Evolutionary conservation across 2,329 filamentous ascomycete genomes (phyloP), one percentile per base, ranked within the genome.

Genomic region (Aspergillus pseudotamarii): DNA sequence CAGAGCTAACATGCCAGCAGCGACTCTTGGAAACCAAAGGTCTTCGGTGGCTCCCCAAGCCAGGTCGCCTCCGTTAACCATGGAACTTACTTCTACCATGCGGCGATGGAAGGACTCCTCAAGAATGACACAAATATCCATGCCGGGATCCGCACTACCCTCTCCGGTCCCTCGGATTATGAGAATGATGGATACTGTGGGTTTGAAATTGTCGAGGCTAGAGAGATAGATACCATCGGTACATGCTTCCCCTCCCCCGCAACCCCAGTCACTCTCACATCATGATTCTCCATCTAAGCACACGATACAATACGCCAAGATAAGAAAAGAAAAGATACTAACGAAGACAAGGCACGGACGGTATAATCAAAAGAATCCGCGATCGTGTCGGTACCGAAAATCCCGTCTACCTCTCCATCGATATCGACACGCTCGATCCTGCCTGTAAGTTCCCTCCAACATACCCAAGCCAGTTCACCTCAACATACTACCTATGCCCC

Each of bases 1-100:
- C 34, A 16, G 23, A 23, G 16, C 57, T 55, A 28, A 58, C 32
- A 23, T 30, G 2, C 14, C 19, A 16, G 16, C 14, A 80, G 71
- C 4, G 84, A 85, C 66, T 84, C 84, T 72, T 92, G 91, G 91
- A 88, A 86, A 63, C 93, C 92, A 50, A 94, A 94, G 75, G 92
- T 95, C 30, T 96, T 96, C 70, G 92, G 93, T 59, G 92, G 92
- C 34, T 89, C 91, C 0, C 92, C 92, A 0, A 91, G 87, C 32
- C 86, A 93, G 64, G 86, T 89, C 45, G 92, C 51, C 21, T 38
- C 68, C 0, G 67, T 73, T 30, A 72, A 70, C 3, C 71, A 73
- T 57, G 71, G 71, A 3, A 73, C 71, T 5, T 71, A 73, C 59
- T 71, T 73, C 58, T 72, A 69, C 66, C 71, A 72, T 58, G 69